Evolutionary conservation across 164 flowering plant genomes (phyloP), one percentile per base, ranked within the genome.

Genomic region (Vitis labrusca): DNA sequence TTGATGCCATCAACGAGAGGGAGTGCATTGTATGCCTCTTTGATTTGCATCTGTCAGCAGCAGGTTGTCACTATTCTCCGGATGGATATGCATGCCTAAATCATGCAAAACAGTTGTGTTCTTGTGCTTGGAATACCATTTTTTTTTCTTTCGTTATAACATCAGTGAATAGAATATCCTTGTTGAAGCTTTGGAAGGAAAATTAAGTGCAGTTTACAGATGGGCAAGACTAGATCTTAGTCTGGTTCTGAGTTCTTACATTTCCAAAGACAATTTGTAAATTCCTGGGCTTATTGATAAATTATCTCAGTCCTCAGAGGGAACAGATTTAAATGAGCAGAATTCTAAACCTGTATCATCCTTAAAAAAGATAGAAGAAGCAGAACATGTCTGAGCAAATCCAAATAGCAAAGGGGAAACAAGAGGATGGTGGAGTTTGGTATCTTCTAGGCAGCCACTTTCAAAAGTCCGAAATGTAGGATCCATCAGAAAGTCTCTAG

Each of bases 151-250:
- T 19, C 1, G 99, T 9, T 85, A 87, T 77, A 85, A 83, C 60
- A 81, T 87, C 53, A 69, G 57, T 72, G 99, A 94, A 62, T 73
- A 92, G 52, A 74, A 85, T 64, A 62, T 82, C 44, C 84, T 92
- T 23, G 82, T 85, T 51, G 91, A 89, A 69, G 97, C 96, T 61
- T 72, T 91, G 82, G 91, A 85, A 77, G 98, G 98, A 30, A 89
- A 93, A 75, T 71, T 93, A 70, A 90, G 97, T 88, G 89, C 98
- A 54, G 64, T 90, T 12, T 86, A 91, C 75, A 79, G 91, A 83
- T 93, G 99, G 98, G 93, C 98, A 66, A 86, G 82, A 70, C 80
- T 72, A 49, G 91, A 89, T 84, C 89, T 93, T 73, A 93, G 97
- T 64, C 76, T 95, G 70, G 78, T 93, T 51, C 72, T 95, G 61